These are phyloP conservation scores for Paraphaeosphaeria minitans DNA, from an alignment of 2,329 filamentous ascomycete species.

Conservation along the genomic window DNA sequence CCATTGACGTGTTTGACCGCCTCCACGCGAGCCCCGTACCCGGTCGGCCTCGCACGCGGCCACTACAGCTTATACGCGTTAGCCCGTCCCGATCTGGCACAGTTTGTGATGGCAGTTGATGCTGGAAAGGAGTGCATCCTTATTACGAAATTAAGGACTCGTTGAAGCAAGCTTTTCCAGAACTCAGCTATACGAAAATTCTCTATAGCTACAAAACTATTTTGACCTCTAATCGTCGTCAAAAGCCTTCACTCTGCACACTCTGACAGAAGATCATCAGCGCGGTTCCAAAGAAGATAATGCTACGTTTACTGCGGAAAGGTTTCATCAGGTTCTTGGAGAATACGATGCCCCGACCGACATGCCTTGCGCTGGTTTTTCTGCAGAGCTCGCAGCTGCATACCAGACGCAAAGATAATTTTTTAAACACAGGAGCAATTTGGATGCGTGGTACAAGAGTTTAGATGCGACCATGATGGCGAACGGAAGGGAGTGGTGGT, in stretches of 20 bases:
- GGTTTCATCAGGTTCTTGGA: conserved; percentile 56
- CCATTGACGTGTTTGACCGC: conserved; percentile 1
- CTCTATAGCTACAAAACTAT: conserved; percentile 10
- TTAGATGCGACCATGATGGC: background rate
- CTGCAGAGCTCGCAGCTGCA: conserved; percentile 33
- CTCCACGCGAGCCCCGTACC: conserved; percentile 4
- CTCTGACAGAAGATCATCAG: conserved; percentile 1
- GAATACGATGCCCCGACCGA: conserved; percentile 47
- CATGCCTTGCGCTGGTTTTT: conserved; percentile 36
- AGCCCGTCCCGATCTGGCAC: conserved; percentile 4
- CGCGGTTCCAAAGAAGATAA: conserved; percentile 1
- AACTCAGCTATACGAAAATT: conserved; percentile 5
- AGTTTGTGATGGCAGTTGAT: background rate
- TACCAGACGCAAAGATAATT: conserved; percentile 70
- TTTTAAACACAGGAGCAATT: conserved; percentile 66
- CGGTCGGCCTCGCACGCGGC: background rate
- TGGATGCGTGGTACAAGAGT: conserved; percentile 63
- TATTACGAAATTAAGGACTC: background rate
- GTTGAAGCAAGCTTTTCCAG: conserved; percentile 4
- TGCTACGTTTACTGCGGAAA: conserved; percentile 17
- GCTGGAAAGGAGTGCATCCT: background rate
- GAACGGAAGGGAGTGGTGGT: conserved; percentile 2
- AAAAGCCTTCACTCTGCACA: conserved; percentile 3
- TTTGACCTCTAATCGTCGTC: background rate
- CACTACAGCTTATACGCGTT: conserved; percentile 8